A percentile compares a stretch with the other conserved stretches of the same genome.
Evolutionary conservation across 2,329 filamentous ascomycete species (phyloP).

Genomic region (Penicillium aurantiogriseum): DNA sequence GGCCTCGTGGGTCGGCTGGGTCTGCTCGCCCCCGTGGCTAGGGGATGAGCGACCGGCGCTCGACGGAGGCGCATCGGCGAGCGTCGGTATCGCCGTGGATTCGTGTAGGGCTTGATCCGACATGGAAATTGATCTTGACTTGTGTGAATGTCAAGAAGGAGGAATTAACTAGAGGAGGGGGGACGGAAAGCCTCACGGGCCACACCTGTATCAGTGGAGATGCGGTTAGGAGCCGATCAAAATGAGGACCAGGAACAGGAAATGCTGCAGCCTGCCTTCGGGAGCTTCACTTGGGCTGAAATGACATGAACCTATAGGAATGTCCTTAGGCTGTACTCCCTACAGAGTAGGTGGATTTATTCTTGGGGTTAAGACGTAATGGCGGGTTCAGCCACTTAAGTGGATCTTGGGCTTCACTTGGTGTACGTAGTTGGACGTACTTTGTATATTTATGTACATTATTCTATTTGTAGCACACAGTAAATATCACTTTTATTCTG

Average conservation of each 20-base stretch:
- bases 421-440: background rate
- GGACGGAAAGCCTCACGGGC: constrained; percentile 2
- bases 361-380: background rate
- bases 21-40: constrained; percentile 25
- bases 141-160: background rate
- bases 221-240: constrained; percentile 1
- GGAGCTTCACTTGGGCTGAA: background rate
- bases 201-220: background rate
- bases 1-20: constrained; percentile 20
- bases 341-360: background rate
- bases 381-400: constrained; percentile 6
- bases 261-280: constrained; percentile 6
- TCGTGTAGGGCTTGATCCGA: constrained; percentile 31
- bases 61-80: constrained; percentile 31
- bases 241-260: constrained; percentile 1
- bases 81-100: constrained; percentile 21
- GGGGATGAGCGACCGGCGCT: constrained; percentile 31
- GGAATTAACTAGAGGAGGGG: background rate
- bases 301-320: background rate
- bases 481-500: constrained; percentile 11
- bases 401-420: background rate
- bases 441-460: background rate
- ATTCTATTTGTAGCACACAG: background rate
- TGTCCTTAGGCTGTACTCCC: background rate
- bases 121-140: constrained; percentile 20